Evolutionary conservation across 805 yeast genomes (phyloP).

Genomic region (Teunomyces gatunensis): DNA sequence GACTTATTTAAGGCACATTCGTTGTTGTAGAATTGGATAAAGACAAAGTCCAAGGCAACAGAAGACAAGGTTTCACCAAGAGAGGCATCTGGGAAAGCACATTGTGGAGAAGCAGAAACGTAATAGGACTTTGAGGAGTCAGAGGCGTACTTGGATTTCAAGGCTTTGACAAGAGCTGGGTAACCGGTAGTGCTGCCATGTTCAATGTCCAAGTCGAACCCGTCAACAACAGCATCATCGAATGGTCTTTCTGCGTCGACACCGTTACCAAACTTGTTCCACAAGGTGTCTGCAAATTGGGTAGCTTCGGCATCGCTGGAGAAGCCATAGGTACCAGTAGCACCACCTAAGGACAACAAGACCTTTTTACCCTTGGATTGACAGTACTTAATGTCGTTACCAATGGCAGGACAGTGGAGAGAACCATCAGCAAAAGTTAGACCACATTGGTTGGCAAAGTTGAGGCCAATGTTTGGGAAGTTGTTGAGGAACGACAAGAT

Average conservation of each 20-base stretch:
- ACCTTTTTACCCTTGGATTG: constrained; percentile 72
- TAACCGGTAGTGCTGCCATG: constrained; percentile 29
- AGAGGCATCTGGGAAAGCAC: constrained; percentile 39
- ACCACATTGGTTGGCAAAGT: constrained; percentile 9
- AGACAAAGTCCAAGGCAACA: constrained; percentile 32
- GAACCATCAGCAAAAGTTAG: constrained; percentile 11
- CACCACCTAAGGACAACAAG: constrained; percentile 64
- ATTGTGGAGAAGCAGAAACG: constrained; percentile 40
- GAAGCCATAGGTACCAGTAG: constrained; percentile 38
- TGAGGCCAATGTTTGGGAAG: constrained; percentile 43
- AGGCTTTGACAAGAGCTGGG: constrained; percentile 18
- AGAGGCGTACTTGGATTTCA: constrained; percentile 18
- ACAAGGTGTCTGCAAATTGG: constrained; percentile 46
- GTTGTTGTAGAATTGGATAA: constrained; percentile 41
- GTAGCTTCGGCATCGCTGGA: constrained; percentile 51
- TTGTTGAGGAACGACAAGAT: constrained; percentile 66
- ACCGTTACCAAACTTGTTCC: constrained; percentile 37
- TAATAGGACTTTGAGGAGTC: constrained; percentile 30
- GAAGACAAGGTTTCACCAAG: constrained; percentile 27
- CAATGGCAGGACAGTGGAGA: constrained; percentile 26
- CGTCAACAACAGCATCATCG: constrained; percentile 24
- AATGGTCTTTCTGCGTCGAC: constrained; percentile 5
- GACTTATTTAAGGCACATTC: constrained; percentile 24
- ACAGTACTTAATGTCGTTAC: constrained; percentile 66
- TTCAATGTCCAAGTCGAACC: constrained; percentile 27